These are phyloP conservation scores for Gracilaria vermiculophylla DNA, from an alignment of 23 red algal species.

Conservation along the genomic window DNA sequence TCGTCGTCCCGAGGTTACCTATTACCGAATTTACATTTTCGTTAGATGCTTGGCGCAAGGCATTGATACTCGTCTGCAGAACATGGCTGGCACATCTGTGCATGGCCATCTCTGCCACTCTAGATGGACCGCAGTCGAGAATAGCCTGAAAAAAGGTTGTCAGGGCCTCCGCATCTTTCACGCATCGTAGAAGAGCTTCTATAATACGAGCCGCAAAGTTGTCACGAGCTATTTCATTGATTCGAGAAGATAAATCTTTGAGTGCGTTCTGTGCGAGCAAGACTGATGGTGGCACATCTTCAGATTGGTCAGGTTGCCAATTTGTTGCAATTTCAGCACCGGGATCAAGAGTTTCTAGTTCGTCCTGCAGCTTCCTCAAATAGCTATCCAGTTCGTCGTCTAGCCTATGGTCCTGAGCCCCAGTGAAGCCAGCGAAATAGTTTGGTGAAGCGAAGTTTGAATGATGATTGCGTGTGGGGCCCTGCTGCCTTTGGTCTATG, in stretches of 20 bases:
- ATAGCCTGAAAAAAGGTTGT: background rate
- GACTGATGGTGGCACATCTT: conserved; percentile 39
- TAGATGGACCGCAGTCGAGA: conserved; percentile 21
- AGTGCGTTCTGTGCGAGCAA: conserved; percentile 59
- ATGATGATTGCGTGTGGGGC: background rate
- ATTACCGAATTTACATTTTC: background rate
- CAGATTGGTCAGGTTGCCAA: background rate
- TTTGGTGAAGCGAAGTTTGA: background rate
- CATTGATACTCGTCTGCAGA: background rate
- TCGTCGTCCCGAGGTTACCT: background rate
- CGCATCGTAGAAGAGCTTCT: conserved; percentile 40
- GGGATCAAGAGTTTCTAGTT: conserved; percentile 28
- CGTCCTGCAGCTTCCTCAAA: background rate
- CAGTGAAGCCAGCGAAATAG: conserved; percentile 9
- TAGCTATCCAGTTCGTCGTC: conserved; percentile 3
- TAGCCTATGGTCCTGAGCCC: background rate
- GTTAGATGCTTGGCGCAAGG: background rate
- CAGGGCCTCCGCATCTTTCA: conserved; percentile 18
- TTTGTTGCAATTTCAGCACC: background rate
- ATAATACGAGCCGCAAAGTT: conserved; percentile 22
- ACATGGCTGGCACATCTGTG: conserved; percentile 54
- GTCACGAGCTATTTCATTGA: conserved; percentile 22
- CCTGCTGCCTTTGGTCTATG: background rate
- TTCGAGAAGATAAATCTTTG: conserved; percentile 21
- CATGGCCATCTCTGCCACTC: conserved; percentile 21